A percentile compares a stretch with the other conserved stretches of the same genome.
Evolutionary conservation across 2,329 filamentous ascomycete species (phyloP).

Genomic region (Cladosporium sp.): DNA sequence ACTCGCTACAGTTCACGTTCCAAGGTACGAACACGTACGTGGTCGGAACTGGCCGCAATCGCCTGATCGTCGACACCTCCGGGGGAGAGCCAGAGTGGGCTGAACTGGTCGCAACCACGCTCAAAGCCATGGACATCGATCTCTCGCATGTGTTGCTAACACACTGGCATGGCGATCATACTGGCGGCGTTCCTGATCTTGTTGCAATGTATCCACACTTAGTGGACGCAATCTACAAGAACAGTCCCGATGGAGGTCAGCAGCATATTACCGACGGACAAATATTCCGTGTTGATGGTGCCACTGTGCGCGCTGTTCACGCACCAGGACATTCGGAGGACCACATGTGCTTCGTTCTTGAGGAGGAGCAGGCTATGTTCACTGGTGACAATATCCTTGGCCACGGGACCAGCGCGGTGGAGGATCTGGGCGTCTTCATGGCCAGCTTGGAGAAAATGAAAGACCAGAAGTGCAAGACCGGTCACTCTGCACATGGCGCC

Average conservation of each 20-base stretch:
- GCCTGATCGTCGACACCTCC: constrained; percentile 37
- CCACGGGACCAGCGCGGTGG: constrained; percentile 38
- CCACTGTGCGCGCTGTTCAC: constrained; percentile 36
- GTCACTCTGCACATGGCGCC: constrained; percentile 46
- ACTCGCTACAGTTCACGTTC: constrained; percentile 26
- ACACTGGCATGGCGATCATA: constrained; percentile 45
- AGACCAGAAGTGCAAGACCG: constrained; percentile 32
- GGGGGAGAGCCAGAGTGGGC: constrained; percentile 33
- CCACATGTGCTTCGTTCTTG: constrained; percentile 34
- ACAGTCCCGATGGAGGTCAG: constrained; percentile 29
- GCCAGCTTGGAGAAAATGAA: constrained; percentile 33
- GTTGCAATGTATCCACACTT: constrained; percentile 30
- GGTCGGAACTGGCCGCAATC: constrained; percentile 33
- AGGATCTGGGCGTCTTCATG: constrained; percentile 39
- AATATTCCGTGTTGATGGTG: constrained; percentile 36
- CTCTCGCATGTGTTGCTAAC: constrained; percentile 43
- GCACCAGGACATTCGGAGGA: constrained; percentile 32
- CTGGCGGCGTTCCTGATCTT: constrained; percentile 40
- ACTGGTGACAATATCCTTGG: constrained; percentile 38
- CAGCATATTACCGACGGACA: constrained; percentile 36
- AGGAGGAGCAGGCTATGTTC: constrained; percentile 37
- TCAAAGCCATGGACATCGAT: constrained; percentile 27
- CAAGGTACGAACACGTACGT: constrained; percentile 42
- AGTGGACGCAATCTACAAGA: constrained; percentile 34
- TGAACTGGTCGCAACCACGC: constrained; percentile 30